These are phyloP conservation scores for Conticribra guillardii DNA, from an alignment of 108 stramenopile genomes.

Conservation along the genomic window DNA sequence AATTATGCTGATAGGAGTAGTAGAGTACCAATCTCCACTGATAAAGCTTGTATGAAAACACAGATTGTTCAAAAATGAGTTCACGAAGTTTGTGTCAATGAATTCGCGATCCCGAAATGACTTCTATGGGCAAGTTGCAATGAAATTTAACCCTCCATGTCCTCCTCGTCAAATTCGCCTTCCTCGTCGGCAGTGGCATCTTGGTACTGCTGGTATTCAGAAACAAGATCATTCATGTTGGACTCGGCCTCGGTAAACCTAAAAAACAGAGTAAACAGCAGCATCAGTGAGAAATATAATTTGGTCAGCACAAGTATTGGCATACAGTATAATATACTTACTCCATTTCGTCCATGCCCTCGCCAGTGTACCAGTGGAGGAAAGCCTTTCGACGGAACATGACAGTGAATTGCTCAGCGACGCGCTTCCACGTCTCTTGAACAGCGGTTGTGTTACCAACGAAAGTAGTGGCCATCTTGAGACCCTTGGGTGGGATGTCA, in stretches of 20 bases:
- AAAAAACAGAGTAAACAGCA: neutral
- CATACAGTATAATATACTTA: neutral
- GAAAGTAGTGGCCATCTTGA: conserved; percentile 93
- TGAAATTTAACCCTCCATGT: conserved; percentile 19
- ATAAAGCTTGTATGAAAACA: too few relatives aligned
- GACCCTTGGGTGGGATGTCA: conserved; percentile 96
- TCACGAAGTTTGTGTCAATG: too few relatives aligned
- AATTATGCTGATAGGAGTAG: too few relatives aligned
- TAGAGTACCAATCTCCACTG: too few relatives aligned
- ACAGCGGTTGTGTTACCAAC: conserved; percentile 95
- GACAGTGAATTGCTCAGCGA: conserved; percentile 83
- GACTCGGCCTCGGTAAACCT: conserved; percentile 88
- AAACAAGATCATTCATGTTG: conserved; percentile 84
- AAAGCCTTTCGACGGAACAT: conserved; percentile 91
- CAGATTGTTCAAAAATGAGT: too few relatives aligned
- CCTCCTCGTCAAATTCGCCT: conserved; percentile 59
- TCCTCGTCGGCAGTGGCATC: conserved; percentile 88
- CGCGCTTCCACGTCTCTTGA: conserved; percentile 82
- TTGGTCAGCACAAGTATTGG: neutral
- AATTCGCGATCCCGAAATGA: too few relatives aligned
- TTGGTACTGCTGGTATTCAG: conserved; percentile 92
- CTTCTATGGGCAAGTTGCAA: too few relatives aligned
- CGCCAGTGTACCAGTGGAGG: conserved; percentile 83
- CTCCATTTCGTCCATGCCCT: conserved; percentile 63
- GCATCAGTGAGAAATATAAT: neutral